Conservation (phyloP, 768 basidiomycete species). For the Termitomyces sp. region DNA sequence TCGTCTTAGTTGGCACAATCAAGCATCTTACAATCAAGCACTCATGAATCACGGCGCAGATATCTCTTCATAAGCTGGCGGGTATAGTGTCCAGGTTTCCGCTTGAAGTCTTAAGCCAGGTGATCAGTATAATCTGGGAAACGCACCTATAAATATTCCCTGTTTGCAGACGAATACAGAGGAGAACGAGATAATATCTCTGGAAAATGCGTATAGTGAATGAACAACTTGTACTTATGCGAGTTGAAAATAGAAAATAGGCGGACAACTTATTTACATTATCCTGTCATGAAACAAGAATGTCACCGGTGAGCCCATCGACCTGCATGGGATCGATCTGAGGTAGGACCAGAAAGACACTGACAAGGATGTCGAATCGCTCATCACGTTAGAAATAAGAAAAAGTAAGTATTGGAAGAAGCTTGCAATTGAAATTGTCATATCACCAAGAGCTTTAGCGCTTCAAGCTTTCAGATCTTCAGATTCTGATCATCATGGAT, state of each 20-base stretch:
- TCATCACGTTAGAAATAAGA: not conserved
- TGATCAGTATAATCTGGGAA: too few species aligned
- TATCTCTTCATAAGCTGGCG: too few species aligned
- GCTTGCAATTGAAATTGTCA: not conserved
- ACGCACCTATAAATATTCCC: constrained; percentile 66
- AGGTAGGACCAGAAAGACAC: constrained; percentile 31
- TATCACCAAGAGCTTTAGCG: too few species aligned
- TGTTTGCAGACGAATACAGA: constrained; percentile 82
- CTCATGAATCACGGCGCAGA: too few species aligned
- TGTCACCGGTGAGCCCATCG: constrained; percentile 48
- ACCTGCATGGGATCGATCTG: too few species aligned
- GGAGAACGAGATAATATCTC: constrained; percentile 59
- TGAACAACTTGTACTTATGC: not conserved
- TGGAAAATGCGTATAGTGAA: constrained; percentile 17
- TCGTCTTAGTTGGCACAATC: too few species aligned
- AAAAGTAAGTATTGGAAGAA: not conserved
- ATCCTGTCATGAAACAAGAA: constrained; percentile 82
- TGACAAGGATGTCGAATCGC: not conserved
- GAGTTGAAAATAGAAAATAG: not conserved
- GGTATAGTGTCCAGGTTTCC: too few species aligned
- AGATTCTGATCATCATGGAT: not conserved
- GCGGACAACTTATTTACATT: constrained; percentile 36
- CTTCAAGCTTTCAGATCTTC: not conserved
- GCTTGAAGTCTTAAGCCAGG: too few species aligned
- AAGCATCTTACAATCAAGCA: too few species aligned